Base-by-base conservation (phyloP, 345 rosid species). In the Salix brachista region DNA sequence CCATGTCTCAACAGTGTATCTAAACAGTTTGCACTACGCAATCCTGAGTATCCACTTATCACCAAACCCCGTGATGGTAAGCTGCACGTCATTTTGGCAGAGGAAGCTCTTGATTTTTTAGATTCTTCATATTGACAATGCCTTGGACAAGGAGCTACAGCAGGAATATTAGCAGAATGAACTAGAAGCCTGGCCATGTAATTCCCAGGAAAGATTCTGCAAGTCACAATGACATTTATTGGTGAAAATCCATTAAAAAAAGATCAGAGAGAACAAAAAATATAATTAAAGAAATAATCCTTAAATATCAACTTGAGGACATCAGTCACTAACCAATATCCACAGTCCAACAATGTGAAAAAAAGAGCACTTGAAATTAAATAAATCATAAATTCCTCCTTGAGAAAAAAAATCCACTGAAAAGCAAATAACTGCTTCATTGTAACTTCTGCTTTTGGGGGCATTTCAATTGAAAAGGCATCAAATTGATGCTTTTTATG, bases 121-220 rank as follows among this genome's bases (percentile, higher is more conserved):
- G 89, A 74, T 71, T 86, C 90, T 60, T 78, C 77, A 17, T 89
- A 84, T 34, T 61, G 81, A 46, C 83, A 77, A 83, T 84, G 77
- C 84, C 85, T 78, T 74, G 78, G 81, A 62, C 86, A 69, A 69
- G 84, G 74, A 62, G 77, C 84, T 77, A 84, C 50, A 19, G 92
- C 84, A 61, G 89, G 81, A 37, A 82, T 67, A 81, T 80, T 82
- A 69, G 88, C 82, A 26, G 85, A 83, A 76, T 86, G 89, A 79
- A 89, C 91, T 44, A 92, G 81, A 74, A 91, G 82, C 84, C 91
- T 86, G 73, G 90, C 91, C 99, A 96, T 96, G 44, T 41, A 39
- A 56, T 79, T 75, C 39, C 61, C 25, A 74, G 28, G 72, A 62
- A 60, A 71, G 42, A 60, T 74, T 68, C 95, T 89, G 92, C 93